These are phyloP conservation scores for Amylostereum areolatum DNA, from an alignment of 1,284 basidiomycete species.

Conservation along the genomic window DNA sequence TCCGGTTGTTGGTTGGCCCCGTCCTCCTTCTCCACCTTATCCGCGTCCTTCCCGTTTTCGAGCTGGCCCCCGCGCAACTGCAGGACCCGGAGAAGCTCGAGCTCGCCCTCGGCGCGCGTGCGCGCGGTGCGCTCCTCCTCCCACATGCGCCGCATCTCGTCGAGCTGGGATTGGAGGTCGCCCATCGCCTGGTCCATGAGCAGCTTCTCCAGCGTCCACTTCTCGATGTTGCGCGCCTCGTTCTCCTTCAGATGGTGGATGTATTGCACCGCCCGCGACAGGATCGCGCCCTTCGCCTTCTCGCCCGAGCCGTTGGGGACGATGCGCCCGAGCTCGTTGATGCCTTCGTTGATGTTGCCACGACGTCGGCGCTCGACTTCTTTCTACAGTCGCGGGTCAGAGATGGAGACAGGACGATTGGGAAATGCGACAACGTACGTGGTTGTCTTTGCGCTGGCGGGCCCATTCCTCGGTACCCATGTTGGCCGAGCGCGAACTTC, in stretches of 20 bases:
- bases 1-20: conserved; percentile 10
- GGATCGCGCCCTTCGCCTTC: conserved; percentile 85
- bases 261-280: conserved; percentile 81
- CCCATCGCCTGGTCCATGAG: conserved; percentile 91
- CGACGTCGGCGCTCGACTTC: conserved; percentile 93
- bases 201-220: conserved; percentile 91
- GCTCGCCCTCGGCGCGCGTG: conserved; percentile 53
- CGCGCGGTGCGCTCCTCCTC: conserved; percentile 61
- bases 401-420: background rate
- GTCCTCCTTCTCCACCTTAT: conserved; percentile 10
- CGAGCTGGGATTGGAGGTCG: conserved; percentile 72
- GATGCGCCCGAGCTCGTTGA: conserved; percentile 86
- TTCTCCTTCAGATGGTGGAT: conserved; percentile 89
- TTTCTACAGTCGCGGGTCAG: conserved; percentile 55
- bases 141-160: conserved; percentile 69
- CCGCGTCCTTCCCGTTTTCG: conserved; percentile 17
- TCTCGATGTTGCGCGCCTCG: conserved; percentile 86
- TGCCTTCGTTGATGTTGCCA: conserved; percentile 94
- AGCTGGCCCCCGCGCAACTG: conserved; percentile 15
- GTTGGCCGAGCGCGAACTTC: conserved; percentile 43
- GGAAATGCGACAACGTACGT: conserved; percentile 40
- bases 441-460: conserved; percentile 79
- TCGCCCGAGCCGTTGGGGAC: conserved; percentile 85
- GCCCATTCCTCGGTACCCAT: conserved; percentile 79
- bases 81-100: conserved; percentile 41